phyloP scores from a whole-genome alignment of 78 protist genomes.

The Isochrysis galbana region DNA sequence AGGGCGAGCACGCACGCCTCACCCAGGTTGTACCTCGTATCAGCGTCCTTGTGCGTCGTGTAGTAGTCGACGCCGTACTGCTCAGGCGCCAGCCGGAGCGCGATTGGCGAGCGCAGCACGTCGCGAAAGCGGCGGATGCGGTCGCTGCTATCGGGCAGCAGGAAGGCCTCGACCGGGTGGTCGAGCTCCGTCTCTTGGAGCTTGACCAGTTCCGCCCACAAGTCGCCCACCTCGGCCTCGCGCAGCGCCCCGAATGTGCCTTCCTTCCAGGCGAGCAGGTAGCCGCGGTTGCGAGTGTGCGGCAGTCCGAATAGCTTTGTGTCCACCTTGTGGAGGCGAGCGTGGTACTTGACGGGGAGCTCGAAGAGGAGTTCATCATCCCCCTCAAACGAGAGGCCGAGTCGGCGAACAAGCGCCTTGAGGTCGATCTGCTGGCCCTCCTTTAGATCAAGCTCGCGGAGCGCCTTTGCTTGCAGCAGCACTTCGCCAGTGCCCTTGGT shows the following conservation, averaged over 20 bases:
- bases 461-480: not conserved
- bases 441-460: not conserved
- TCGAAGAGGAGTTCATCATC: not conserved
- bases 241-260: not conserved
- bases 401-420: not conserved
- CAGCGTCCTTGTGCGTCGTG: not conserved
- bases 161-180: not conserved
- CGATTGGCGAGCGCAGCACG: not conserved
- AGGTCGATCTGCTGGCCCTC: not conserved
- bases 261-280: not conserved
- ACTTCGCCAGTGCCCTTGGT: not conserved
- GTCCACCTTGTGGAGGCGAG: not conserved
- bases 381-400: not conserved
- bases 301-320: not conserved
- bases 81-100: not conserved
- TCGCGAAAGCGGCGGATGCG: not conserved
- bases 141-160: not conserved
- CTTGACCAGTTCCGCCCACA: not conserved
- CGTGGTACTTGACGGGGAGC: not conserved
- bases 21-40: not conserved
- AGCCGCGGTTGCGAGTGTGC: not conserved
- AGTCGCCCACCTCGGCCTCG: not conserved
- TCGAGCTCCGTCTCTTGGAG: not conserved
- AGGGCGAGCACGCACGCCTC: too few species aligned
- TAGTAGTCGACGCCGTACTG: not conserved